These are phyloP conservation scores for Claviceps arundinis DNA, from an alignment of 2,329 filamentous ascomycete genomes.

Conservation along the genomic window DNA sequence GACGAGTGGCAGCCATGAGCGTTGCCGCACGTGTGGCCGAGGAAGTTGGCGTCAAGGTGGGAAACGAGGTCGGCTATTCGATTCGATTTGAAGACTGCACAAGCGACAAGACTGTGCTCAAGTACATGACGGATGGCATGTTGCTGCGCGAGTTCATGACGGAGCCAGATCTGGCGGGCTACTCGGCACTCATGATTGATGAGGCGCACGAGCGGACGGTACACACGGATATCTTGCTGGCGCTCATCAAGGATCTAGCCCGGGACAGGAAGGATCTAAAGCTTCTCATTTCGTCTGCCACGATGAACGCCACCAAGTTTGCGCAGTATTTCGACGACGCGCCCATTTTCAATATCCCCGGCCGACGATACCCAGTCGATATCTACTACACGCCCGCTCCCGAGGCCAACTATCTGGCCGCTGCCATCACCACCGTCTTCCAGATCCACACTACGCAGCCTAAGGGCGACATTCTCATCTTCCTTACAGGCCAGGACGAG, in stretches of 20 bases:
- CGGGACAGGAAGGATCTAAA: constrained; percentile 75
- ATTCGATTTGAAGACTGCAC: constrained; percentile 93
- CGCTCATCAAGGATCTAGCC: constrained; percentile 77
- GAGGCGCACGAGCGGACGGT: constrained; percentile 93
- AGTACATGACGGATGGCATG: constrained; percentile 98
- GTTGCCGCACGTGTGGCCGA: constrained; percentile 93
- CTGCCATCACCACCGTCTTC: constrained; percentile 84
- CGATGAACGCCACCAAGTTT: constrained; percentile 89
- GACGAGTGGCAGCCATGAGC: constrained; percentile 93
- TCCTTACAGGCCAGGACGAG: constrained; percentile 91
- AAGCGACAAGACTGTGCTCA: constrained; percentile 78
- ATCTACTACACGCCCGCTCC: constrained; percentile 84
- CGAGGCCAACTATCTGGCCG: constrained; percentile 85
- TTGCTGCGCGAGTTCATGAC: constrained; percentile 80
- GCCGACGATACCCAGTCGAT: constrained; percentile 76
- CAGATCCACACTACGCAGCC: constrained; percentile 86
- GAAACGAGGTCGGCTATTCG: constrained; percentile 84
- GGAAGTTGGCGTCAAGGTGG: constrained; percentile 80
- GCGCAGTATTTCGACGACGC: constrained; percentile 82
- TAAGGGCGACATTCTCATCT: constrained; percentile 82
- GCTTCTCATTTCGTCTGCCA: constrained; percentile 84
- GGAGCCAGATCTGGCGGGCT: constrained; percentile 69
- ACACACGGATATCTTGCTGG: constrained; percentile 79
- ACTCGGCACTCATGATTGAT: constrained; percentile 88
- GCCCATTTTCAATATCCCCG: constrained; percentile 90